Percentiles rank a stretch among this genome's conserved stretches.
These are phyloP conservation scores for Knufia fluminis DNA, from an alignment of 2,329 filamentous ascomycete genomes.

Conservation along the genomic window DNA sequence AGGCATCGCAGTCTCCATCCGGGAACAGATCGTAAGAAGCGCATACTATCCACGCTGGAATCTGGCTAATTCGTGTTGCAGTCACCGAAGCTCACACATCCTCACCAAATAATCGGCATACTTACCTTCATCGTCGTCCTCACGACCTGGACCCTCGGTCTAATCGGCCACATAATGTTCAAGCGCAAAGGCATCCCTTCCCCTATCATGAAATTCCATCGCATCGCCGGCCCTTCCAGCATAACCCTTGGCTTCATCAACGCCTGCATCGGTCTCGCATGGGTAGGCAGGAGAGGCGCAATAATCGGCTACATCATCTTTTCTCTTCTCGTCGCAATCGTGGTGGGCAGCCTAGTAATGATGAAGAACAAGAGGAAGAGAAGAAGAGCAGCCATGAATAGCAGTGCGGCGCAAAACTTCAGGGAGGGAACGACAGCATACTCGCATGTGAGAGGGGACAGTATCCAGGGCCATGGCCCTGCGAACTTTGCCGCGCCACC, in stretches of 20 bases:
- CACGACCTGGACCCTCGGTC: slow-evolving; percentile 46
- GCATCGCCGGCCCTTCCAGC: slow-evolving; percentile 48
- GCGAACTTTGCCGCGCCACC: slow-evolving; percentile 1
- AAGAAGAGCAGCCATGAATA: slow-evolving; percentile 24
- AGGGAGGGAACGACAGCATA: slow-evolving; percentile 13
- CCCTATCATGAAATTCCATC: slow-evolving; percentile 43
- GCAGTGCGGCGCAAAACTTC: slow-evolving; percentile 22
- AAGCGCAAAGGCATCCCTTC: slow-evolving; percentile 43
- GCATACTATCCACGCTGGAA: too few species aligned
- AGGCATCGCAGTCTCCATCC: slow-evolving; percentile 45
- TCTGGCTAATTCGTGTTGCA: slow-evolving; percentile 13
- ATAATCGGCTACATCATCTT: slow-evolving; percentile 43
- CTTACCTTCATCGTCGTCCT: slow-evolving; percentile 45
- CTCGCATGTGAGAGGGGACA: slow-evolving; percentile 1
- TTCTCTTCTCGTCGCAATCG: slow-evolving; percentile 34
- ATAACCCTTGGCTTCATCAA: slow-evolving; percentile 48
- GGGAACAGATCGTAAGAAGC: slow-evolving; percentile 47
- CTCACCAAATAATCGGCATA: slow-evolving; percentile 53
- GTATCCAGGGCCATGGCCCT: not conserved
- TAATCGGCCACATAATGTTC: slow-evolving; percentile 47
- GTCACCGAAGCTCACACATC: slow-evolving; percentile 44
- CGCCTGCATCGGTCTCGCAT: slow-evolving; percentile 50
- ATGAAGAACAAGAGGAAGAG: slow-evolving; percentile 26
- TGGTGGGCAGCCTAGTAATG: slow-evolving; percentile 29
- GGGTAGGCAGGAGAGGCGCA: slow-evolving; percentile 42